A percentile compares a stretch with the other conserved stretches of the same genome.
Evolutionary conservation across 176 grass and related monocot genomes (phyloP).

Genomic region (Melocanna baccifera): DNA sequence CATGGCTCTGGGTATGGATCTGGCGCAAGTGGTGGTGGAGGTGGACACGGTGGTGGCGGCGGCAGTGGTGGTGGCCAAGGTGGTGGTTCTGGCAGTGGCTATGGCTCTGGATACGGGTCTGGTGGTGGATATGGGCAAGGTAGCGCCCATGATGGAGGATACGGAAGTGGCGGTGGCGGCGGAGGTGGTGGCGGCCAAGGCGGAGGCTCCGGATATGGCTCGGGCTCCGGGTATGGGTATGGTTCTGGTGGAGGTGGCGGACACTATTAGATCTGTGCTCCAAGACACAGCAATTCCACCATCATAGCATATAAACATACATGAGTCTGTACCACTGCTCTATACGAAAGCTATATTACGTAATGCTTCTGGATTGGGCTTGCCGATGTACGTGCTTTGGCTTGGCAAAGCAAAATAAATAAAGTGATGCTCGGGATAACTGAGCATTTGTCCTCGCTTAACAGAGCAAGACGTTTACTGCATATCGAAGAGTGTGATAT

Average conservation of each 20-base stretch:
- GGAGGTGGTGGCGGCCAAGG: neutral
- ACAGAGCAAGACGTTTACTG: too few relatives aligned
- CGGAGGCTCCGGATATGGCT: neutral
- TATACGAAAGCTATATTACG: neutral
- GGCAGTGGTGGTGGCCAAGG: neutral
- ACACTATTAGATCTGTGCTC: neutral
- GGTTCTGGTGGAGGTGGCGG: neutral
- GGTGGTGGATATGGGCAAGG: slow-evolving; percentile 1
- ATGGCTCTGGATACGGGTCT: slow-evolving; percentile 24
- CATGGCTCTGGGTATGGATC: slow-evolving; percentile 16
- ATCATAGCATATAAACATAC: neutral
- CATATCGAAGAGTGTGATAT: too few relatives aligned
- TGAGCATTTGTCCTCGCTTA: neutral
- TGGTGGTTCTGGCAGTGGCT: neutral
- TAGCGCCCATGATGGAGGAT: slow-evolving; percentile 4
- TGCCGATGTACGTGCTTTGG: neutral
- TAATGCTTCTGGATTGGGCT: neutral
- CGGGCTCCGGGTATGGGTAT: neutral
- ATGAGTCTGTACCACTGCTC: neutral
- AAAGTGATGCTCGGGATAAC: neutral
- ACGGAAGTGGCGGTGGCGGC: neutral
- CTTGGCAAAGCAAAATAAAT: neutral
- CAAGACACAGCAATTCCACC: neutral
- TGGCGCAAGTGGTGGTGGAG: neutral
- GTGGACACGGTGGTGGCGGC: neutral